Evolutionary conservation across 108 stramenopile genomes (phyloP).

Genomic region (Pseudonitzschia multiseries): DNA sequence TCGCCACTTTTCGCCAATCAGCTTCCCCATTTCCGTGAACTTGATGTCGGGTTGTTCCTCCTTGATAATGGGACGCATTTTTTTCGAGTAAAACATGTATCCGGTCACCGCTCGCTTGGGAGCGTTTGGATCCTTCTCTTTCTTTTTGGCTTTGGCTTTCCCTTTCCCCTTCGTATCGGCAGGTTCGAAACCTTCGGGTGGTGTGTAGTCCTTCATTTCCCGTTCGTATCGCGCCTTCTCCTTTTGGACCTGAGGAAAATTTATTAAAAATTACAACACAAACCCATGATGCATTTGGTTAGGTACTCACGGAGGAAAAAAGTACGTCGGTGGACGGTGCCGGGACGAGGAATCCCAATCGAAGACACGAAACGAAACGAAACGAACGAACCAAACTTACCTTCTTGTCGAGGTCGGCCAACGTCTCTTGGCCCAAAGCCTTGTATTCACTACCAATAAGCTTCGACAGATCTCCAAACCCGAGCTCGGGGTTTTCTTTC

Average conservation of each 20-base stretch:
- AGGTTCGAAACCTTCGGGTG: slow-evolving; percentile 21
- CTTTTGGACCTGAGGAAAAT: slow-evolving; percentile 23
- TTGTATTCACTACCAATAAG: slow-evolving; percentile 44
- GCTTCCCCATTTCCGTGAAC: slow-evolving; percentile 47
- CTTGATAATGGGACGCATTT: slow-evolving; percentile 59
- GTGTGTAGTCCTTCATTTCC: slow-evolving; percentile 51
- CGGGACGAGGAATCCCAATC: too few species aligned
- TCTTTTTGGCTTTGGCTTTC: slow-evolving; percentile 35
- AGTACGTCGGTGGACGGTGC: too few species aligned
- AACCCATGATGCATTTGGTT: too few species aligned
- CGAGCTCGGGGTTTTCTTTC: slow-evolving; percentile 53
- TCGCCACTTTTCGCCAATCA: slow-evolving; percentile 47
- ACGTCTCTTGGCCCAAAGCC: slow-evolving; percentile 37
- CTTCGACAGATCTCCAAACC: slow-evolving; percentile 42
- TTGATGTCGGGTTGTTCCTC: slow-evolving; percentile 67
- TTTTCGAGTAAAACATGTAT: slow-evolving; percentile 67
- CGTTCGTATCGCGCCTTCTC: slow-evolving; percentile 69
- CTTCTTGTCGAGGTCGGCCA: slow-evolving; percentile 45
- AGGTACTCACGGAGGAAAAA: too few species aligned
- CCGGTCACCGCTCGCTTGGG: slow-evolving; percentile 60
- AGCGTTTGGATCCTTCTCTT: slow-evolving; percentile 67
- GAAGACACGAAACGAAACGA: too few species aligned
- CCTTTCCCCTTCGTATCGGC: slow-evolving; percentile 18
- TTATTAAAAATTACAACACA: slow-evolving; percentile 15
- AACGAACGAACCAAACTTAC: too few species aligned